Evolutionary conservation across 352 stramenopile species (phyloP), one percentile per base, ranked within the genome.

Genomic region (Phytophthora vignae): DNA sequence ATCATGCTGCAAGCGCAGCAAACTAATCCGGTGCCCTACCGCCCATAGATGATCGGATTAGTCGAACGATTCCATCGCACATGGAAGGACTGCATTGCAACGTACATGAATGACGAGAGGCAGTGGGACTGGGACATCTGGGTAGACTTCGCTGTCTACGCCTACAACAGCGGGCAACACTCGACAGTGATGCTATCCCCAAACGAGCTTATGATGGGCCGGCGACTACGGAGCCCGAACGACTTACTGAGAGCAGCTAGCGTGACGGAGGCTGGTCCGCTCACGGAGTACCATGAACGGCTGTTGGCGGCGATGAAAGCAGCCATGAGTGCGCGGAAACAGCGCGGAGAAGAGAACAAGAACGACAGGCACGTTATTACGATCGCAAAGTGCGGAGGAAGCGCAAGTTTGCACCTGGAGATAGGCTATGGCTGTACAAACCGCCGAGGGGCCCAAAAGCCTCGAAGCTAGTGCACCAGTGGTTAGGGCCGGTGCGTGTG

Each of bases 401-500:
- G 48, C 38, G 11, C 2, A 17, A 1, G 14, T 33, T 48, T 5
- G 9, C 17, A 4, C 7, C 10, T 2, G 22, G 21, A 4, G 29
- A n/a, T 6, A 42, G 10, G 11, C 27, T 64, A 0, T 69, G 53
- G 61, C 15, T 69, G 7, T 60, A 52, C n/a, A 19, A 33, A 0
- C 61, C 61, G 1, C 61, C 61, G 7, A 17, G 52, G 0, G 36
- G 54, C 0, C 8, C 63, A 0, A 59, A 64, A 17, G 54, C 31
- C 0, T 54, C 31, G 0, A 69, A 64, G 1, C 56, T 69, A 1
- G 54, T 69, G 2, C 29, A 69, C 22, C 9, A 19, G 1, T 69
- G 63, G 63, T 21, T 64, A 6, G 54, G 31, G 1, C 63, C 54
- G 10, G 15, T 64, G 42, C 14, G 10, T 3, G 12, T 62, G 0